phyloP scores from a whole-genome alignment of 352 stramenopile genomes.

The Pilasporangium apinafurcum region DNA sequence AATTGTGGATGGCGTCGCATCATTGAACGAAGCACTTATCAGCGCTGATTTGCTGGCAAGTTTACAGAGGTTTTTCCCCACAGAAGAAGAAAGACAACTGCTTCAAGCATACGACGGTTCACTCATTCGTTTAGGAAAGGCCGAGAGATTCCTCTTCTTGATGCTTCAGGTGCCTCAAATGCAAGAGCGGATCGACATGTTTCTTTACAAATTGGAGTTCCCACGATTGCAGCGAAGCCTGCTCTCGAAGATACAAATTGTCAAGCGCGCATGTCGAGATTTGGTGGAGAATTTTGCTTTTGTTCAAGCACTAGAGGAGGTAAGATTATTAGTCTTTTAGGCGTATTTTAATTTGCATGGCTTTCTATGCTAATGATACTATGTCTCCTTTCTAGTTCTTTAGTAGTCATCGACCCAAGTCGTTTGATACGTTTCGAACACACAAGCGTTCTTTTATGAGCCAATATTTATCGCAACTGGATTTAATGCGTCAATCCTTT shows the following conservation, averaged over 20 bases:
- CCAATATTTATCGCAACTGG: constrained; percentile 23
- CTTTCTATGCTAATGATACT: not conserved
- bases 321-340: constrained; percentile 6
- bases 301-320: constrained; percentile 36
- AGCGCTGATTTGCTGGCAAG: constrained; percentile 57
- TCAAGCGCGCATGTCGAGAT: constrained; percentile 60
- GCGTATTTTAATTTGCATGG: not conserved
- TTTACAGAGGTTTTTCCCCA: constrained; percentile 75
- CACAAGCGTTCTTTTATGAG: constrained; percentile 24
- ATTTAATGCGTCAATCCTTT: constrained; percentile 56
- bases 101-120: constrained; percentile 39
- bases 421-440: constrained; percentile 24
- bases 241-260: constrained; percentile 36
- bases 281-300: constrained; percentile 70
- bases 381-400: constrained; percentile 34
- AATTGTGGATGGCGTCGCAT: constrained; percentile 47
- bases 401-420: constrained; percentile 18
- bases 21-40: constrained; percentile 51
- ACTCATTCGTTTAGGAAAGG: constrained; percentile 44
- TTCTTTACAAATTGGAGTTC: constrained; percentile 77
- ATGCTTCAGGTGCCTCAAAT: constrained; percentile 56
- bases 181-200: constrained; percentile 60
- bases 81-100: constrained; percentile 42
- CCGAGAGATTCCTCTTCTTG: constrained; percentile 65
- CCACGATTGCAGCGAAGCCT: constrained; percentile 26